phyloP scores from a whole-genome alignment of 192 early-diverging fungal species.

The Gaertneriomyces sp. region DNA sequence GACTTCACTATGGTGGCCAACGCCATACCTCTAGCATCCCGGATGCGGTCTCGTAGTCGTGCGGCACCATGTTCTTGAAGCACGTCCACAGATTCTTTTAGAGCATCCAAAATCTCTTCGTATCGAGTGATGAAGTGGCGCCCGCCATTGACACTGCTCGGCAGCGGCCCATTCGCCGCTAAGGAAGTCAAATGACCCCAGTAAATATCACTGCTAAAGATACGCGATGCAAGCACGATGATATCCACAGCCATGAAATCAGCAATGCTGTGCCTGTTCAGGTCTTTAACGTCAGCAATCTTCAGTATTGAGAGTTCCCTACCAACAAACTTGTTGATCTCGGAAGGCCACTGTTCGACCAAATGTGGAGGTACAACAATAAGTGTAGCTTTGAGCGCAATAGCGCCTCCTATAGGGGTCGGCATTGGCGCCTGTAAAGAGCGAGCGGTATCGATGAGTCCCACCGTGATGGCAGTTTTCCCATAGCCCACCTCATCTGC shows the following conservation, averaged over 20 bases:
- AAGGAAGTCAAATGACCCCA: constrained; percentile 35
- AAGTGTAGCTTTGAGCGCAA: constrained; percentile 42
- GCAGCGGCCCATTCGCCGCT: constrained; percentile 27
- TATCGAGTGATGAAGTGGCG: constrained; percentile 38
- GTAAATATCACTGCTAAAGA: constrained; percentile 34
- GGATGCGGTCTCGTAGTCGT: too few species aligned
- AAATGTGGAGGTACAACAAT: constrained; percentile 44
- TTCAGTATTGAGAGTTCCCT: constrained; percentile 23
- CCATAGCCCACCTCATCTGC: constrained; percentile 52
- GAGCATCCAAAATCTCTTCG: constrained; percentile 21
- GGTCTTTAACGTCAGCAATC: constrained; percentile 28
- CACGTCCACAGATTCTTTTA: constrained; percentile 25
- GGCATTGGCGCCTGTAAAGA: neutral
- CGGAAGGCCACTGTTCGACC: constrained; percentile 42
- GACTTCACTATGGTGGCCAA: constrained; percentile 18
- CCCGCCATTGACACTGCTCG: constrained; percentile 21
- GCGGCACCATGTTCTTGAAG: constrained; percentile 16
- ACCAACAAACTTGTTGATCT: constrained; percentile 45
- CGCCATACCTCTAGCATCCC: neutral
- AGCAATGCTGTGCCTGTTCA: constrained; percentile 37
- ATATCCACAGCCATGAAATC: constrained; percentile 43
- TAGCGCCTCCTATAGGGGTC: constrained; percentile 13
- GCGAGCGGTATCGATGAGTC: constrained; percentile 35
- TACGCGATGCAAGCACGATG: constrained; percentile 31
- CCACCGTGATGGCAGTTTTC: constrained; percentile 47